Evolutionary conservation across 75 land plant genomes (phyloP).

Genomic region (Adiantum capillusveneris): DNA sequence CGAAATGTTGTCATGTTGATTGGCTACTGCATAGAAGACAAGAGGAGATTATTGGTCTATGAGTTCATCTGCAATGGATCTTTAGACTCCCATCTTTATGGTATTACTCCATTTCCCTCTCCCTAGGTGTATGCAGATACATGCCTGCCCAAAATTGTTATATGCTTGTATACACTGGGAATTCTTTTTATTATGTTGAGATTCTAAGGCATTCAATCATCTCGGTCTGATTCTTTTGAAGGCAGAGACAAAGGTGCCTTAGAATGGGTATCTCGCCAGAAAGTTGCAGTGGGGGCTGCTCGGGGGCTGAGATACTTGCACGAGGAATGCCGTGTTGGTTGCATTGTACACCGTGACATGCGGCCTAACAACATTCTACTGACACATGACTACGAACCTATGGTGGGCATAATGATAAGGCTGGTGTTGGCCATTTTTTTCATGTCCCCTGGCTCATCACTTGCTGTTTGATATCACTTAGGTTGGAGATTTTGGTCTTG

Average conservation of each 20-base stretch:
- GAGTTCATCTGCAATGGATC: conserved; percentile 89
- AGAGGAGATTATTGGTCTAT: conserved; percentile 67
- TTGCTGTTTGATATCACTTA: no score
- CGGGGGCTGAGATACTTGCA: conserved; percentile 68
- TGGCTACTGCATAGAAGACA: conserved; percentile 84
- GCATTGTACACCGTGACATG: conserved; percentile 68
- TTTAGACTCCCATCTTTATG: conserved; percentile 76
- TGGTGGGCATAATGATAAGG: no score
- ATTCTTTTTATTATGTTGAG: no score
- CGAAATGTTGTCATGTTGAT: conserved; percentile 88
- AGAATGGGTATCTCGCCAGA: conserved; percentile 40
- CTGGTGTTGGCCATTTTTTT: no score
- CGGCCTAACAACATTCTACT: conserved; percentile 71
- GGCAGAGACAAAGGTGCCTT: no score
- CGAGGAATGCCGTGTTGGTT: conserved; percentile 77
- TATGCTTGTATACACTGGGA: no score
- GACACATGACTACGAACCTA: conserved; percentile 76
- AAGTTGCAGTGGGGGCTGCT: conserved; percentile 67
- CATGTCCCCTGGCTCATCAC: no score
- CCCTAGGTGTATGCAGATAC: no score
- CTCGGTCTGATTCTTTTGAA: no score
- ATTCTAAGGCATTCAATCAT: no score
- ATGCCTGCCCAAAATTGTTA: no score
- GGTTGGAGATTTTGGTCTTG: conserved; percentile 80
- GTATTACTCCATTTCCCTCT: conserved; percentile 16